Evolutionary conservation across 2,329 filamentous ascomycete genomes (phyloP).

Genomic region (Sodiomyces alkalinus): DNA sequence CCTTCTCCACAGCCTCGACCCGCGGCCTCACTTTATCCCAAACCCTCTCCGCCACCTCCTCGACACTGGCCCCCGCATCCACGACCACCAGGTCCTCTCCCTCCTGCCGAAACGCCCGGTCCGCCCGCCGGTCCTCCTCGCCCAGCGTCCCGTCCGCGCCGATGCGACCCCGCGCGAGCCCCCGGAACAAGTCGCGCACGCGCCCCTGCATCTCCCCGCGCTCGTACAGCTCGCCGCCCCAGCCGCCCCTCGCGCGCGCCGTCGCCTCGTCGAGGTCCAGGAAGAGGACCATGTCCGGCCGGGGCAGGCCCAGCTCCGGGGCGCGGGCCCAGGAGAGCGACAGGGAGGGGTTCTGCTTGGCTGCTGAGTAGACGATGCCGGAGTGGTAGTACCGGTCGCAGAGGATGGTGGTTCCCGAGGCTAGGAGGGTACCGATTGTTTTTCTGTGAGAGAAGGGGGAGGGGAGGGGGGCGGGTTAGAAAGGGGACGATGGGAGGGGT

Average conservation of each 20-base stretch:
- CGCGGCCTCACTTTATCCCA: conserved; percentile 34
- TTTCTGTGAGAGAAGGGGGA: conserved; percentile 28
- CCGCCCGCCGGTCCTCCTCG: conserved; percentile 10
- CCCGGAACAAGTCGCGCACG: conserved; percentile 61
- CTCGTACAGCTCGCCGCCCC: conserved; percentile 82
- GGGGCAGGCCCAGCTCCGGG: conserved; percentile 73
- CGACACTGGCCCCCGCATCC: conserved; percentile 36
- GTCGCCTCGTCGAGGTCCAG: conserved; percentile 63
- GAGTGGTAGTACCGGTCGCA: conserved; percentile 93
- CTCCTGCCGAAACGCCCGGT: conserved; percentile 26
- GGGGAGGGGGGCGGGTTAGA: neutral
- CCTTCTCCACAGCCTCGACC: conserved; percentile 32
- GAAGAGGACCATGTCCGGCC: conserved; percentile 78
- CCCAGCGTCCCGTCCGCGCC: conserved; percentile 14
- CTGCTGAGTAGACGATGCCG: conserved; percentile 82
- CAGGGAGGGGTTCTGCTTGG: conserved; percentile 61
- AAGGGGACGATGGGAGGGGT: neutral
- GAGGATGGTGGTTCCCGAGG: conserved; percentile 57
- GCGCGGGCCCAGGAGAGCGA: conserved; percentile 65
- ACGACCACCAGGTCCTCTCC: conserved; percentile 38
- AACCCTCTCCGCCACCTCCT: conserved; percentile 40
- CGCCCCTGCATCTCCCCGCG: conserved; percentile 65
- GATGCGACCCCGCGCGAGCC: conserved; percentile 30
- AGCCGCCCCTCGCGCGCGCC: conserved; percentile 67
- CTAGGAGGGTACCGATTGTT: conserved; percentile 37